Evolutionary conservation across 768 basidiomycete species (phyloP).

Genomic region (Paxillus rubicundulus): DNA sequence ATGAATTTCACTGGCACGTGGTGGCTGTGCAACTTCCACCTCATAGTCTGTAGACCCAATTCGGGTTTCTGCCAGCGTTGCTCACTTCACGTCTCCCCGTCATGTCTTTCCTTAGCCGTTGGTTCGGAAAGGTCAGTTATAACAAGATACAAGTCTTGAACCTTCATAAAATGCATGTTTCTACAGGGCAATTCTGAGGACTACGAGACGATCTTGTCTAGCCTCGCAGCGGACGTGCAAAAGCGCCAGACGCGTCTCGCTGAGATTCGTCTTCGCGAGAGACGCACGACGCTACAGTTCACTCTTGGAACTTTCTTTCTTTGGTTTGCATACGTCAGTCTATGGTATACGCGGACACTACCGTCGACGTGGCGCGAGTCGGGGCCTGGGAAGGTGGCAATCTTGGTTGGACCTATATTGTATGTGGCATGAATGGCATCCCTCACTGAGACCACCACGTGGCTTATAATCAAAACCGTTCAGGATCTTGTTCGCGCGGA

Average conservation of each 20-base stretch:
- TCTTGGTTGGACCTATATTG: constrained; percentile 75
- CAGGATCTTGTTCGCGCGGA: constrained; percentile 72
- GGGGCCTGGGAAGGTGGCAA: constrained; percentile 42
- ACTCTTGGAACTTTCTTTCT: constrained; percentile 74
- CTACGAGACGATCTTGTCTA: constrained; percentile 71
- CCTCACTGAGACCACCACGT: neutral
- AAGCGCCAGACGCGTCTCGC: constrained; percentile 71
- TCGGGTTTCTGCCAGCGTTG: neutral
- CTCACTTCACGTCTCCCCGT: constrained; percentile 4
- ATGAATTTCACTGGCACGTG: neutral
- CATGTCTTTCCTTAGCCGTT: constrained; percentile 31
- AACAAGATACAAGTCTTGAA: neutral
- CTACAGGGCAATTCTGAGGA: constrained; percentile 46
- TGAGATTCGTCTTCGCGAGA: constrained; percentile 83
- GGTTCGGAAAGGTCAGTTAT: constrained; percentile 28
- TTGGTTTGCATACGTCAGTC: constrained; percentile 69
- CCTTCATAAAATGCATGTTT: neutral
- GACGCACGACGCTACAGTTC: constrained; percentile 70
- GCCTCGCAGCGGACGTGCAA: constrained; percentile 65
- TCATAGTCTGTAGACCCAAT: neutral
- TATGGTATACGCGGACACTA: constrained; percentile 69
- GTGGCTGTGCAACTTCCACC: constrained; percentile 23
- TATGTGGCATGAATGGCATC: constrained; percentile 39
- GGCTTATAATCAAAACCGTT: constrained; percentile 1
- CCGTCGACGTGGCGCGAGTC: constrained; percentile 36